Evolutionary conservation across 2,329 filamentous ascomycete species (phyloP).

Genomic region (Talaromyces verruculosus): DNA sequence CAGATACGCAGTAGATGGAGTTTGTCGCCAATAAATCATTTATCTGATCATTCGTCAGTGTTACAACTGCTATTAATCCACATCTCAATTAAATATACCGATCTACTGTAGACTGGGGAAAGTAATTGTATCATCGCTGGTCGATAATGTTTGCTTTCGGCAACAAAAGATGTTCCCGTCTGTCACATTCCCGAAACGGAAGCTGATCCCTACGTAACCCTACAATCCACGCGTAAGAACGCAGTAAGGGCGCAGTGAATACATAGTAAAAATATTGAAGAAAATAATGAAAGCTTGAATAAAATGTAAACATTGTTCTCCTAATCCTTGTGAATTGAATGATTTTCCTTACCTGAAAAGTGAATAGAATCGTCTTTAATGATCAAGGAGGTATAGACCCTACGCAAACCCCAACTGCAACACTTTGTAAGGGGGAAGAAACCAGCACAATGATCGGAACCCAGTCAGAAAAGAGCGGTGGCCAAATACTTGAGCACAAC

Average conservation of each 20-base stretch:
- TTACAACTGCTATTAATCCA: neutral
- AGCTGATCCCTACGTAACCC: slow-evolving; percentile 7
- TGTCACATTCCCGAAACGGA: slow-evolving; percentile 12
- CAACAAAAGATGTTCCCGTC: neutral
- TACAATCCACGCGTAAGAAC: neutral
- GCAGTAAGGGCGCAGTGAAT: neutral
- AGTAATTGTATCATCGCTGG: neutral
- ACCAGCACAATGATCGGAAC: neutral
- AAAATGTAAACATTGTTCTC: neutral
- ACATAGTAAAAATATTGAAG: neutral
- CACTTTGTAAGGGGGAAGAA: neutral
- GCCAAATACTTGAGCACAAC: neutral
- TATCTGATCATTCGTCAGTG: neutral
- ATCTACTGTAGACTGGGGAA: neutral
- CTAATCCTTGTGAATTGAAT: neutral
- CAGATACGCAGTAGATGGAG: slow-evolving; percentile 39
- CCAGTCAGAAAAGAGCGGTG: neutral
- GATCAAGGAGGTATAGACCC: neutral
- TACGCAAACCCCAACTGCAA: neutral
- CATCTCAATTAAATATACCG: neutral
- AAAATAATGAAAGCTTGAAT: neutral
- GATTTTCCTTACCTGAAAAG: neutral
- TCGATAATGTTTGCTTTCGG: neutral
- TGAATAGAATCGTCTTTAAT: neutral
- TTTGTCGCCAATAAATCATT: neutral